phyloP scores from a whole-genome alignment of 495 filamentous ascomycete species.

The Venustampulla echinocandica region DNA sequence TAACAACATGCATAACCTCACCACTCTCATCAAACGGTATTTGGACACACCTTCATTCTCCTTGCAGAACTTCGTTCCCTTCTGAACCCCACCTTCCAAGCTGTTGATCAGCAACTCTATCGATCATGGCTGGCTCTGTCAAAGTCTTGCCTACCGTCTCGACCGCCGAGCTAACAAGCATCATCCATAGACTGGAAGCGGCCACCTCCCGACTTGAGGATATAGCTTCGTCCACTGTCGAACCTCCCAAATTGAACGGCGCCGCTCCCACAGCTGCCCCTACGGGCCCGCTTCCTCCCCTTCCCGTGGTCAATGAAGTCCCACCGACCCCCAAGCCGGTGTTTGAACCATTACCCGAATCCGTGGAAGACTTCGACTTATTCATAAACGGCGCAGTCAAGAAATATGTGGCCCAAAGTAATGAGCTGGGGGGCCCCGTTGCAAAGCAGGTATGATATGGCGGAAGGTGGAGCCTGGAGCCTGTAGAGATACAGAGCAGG shows the following conservation, averaged over 20 bases:
- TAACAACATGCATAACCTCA: conserved; percentile 87
- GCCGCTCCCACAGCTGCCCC: conserved; percentile 28
- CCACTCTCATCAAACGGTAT: conserved; percentile 96
- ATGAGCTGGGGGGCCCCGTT: conserved; percentile 65
- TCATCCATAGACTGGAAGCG: conserved; percentile 78
- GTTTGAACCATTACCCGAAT: conserved; percentile 57
- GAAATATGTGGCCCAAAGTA: conserved; percentile 69
- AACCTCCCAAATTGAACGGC: conserved; percentile 36
- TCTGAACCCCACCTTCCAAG: neutral
- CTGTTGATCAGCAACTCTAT: conserved; percentile 7
- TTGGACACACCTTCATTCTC: conserved; percentile 18
- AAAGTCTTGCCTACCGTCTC: conserved; percentile 17
- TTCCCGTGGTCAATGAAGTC: conserved; percentile 23
- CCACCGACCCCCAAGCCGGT: conserved; percentile 36
- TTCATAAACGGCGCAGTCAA: conserved; percentile 68
- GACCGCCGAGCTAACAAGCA: conserved; percentile 32
- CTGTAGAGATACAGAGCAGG: too few relatives aligned
- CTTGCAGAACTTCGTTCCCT: conserved; percentile 4
- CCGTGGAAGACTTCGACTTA: conserved; percentile 76
- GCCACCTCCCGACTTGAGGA: conserved; percentile 95
- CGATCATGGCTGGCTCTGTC: conserved; percentile 10
- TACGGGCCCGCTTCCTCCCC: conserved; percentile 29
- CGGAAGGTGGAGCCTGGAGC: too few relatives aligned
- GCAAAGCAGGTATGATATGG: conserved; percentile 57
- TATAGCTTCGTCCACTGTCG: conserved; percentile 68